Evolutionary conservation across 805 yeast species (phyloP).

Genomic region (Hanseniaspora mollemarum): DNA sequence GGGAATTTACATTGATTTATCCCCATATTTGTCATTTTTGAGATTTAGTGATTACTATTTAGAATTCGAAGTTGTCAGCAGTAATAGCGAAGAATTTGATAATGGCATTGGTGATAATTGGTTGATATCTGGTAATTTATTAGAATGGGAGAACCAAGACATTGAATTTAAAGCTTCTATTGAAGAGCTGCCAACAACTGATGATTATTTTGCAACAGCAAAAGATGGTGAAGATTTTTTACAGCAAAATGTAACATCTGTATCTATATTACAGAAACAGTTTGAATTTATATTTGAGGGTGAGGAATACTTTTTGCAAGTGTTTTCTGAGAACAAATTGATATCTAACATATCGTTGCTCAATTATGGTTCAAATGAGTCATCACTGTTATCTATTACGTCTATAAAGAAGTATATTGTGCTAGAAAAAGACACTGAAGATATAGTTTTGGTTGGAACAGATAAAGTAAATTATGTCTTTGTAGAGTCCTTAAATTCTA

Average conservation of each 20-base stretch:
- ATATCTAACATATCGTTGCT: slow-evolving; percentile 33
- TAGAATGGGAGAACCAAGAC: slow-evolving; percentile 45
- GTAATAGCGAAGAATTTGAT: slow-evolving; percentile 32
- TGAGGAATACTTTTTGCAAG: slow-evolving; percentile 18
- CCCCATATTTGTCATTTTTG: slow-evolving; percentile 67
- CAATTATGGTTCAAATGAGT: slow-evolving; percentile 33
- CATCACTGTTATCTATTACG: background rate
- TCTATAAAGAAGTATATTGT: background rate
- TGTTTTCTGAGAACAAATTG: slow-evolving; percentile 24
- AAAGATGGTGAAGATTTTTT: slow-evolving; percentile 19
- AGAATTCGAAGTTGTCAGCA: slow-evolving; percentile 44
- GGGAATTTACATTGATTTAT: slow-evolving; percentile 57
- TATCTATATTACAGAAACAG: slow-evolving; percentile 1
- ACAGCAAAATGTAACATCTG: slow-evolving; percentile 20
- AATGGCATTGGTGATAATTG: slow-evolving; percentile 39
- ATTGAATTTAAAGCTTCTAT: slow-evolving; percentile 25
- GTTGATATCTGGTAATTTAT: slow-evolving; percentile 47
- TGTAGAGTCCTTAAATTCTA: slow-evolving; percentile 6
- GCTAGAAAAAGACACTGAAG: background rate
- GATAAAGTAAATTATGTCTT: slow-evolving; percentile 18
- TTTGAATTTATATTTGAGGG: slow-evolving; percentile 7
- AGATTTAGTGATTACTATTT: slow-evolving; percentile 28
- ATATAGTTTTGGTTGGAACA: background rate
- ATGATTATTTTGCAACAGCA: slow-evolving; percentile 14
- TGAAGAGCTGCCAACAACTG: background rate